Evolutionary conservation across 2,329 filamentous ascomycete genomes (phyloP).

Genomic region (Chrysosporium keratinophilum): DNA sequence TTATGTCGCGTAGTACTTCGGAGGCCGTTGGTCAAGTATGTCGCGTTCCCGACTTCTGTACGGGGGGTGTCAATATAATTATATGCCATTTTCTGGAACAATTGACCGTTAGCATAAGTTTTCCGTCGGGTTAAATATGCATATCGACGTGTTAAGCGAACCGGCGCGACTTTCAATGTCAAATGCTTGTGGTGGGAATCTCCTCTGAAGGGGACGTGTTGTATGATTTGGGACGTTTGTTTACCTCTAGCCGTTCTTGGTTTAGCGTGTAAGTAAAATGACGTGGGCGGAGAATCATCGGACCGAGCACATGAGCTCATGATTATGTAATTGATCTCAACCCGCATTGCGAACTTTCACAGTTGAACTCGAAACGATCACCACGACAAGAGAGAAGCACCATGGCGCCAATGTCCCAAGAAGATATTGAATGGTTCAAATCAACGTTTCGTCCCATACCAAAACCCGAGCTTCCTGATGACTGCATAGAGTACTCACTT

Average conservation of each 20-base stretch:
- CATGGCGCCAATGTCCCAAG: constrained; percentile 39
- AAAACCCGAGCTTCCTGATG: constrained; percentile 59
- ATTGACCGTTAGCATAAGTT: background rate
- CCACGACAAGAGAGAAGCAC: background rate
- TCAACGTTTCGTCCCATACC: constrained; percentile 57
- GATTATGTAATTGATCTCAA: too few relatives aligned
- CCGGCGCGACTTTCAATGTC: background rate
- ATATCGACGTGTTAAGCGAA: background rate
- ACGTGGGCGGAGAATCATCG: constrained; percentile 9
- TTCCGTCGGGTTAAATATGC: background rate
- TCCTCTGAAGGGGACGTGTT: constrained; percentile 24
- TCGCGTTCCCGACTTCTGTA: constrained; percentile 72
- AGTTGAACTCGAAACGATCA: constrained; percentile 17
- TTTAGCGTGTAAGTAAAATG: constrained; percentile 19
- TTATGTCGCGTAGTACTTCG: constrained; percentile 42
- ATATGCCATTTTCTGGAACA: constrained; percentile 46
- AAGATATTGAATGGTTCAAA: constrained; percentile 56
- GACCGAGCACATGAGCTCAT: constrained; percentile 23
- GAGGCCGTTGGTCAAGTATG: constrained; percentile 59
- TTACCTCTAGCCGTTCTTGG: constrained; percentile 33
- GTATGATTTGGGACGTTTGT: constrained; percentile 22
- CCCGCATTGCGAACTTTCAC: too few relatives aligned
- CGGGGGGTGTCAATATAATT: constrained; percentile 74
- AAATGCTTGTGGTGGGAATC: constrained; percentile 1
- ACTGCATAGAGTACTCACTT: constrained; percentile 75